Evolutionary conservation across 2,329 filamentous ascomycete species (phyloP).

Genomic region (Cytospora chrysosperma): DNA sequence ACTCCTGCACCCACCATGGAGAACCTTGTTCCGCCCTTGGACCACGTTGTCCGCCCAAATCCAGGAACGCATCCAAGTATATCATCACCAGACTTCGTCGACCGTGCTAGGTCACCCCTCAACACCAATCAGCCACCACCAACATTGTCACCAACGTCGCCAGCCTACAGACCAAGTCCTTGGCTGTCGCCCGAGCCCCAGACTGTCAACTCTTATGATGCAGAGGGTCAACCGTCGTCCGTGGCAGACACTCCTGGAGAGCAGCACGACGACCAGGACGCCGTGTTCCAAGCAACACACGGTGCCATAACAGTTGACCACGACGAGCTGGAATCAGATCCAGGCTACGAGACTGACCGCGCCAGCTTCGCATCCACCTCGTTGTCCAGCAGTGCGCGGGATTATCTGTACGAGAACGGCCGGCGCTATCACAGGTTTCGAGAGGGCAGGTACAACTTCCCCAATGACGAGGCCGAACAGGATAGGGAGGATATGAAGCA

Average conservation of each 20-base stretch:
- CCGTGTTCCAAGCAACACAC: slow-evolving; percentile 30
- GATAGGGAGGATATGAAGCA: slow-evolving; percentile 59
- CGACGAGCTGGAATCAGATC: slow-evolving; percentile 30
- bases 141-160: neutral
- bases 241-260: neutral
- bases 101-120: neutral
- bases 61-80: neutral
- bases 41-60: neutral
- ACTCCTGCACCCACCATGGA: neutral
- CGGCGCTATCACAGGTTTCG: slow-evolving; percentile 57
- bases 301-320: slow-evolving; percentile 32
- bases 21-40: slow-evolving; percentile 9
- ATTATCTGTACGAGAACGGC: slow-evolving; percentile 58
- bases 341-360: slow-evolving; percentile 33
- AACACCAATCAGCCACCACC: neutral
- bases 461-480: slow-evolving; percentile 60
- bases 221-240: neutral
- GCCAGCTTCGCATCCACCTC: slow-evolving; percentile 34
- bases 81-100: neutral
- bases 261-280: slow-evolving; percentile 25
- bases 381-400: slow-evolving; percentile 40
- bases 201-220: neutral
- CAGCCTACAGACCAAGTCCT: neutral
- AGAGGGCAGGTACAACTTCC: slow-evolving; percentile 56
- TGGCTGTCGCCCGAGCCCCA: neutral